Percentiles rank a stretch among this genome's conserved stretches.
Conservation (phyloP, 2,329 filamentous ascomycete genomes). For the Fusarium sp. region DNA sequence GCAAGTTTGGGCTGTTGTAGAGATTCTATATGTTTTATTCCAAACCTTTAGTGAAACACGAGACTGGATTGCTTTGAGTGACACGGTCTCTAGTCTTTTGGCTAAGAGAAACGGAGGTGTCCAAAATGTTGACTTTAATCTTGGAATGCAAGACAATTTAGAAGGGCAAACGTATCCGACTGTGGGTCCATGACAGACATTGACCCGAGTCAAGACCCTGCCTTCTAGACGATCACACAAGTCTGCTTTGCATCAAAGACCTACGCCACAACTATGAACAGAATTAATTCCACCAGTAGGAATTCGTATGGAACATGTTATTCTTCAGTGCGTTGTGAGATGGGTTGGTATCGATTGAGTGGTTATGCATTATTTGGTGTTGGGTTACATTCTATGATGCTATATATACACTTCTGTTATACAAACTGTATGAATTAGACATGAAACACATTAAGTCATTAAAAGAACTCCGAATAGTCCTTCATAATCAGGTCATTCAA, state of each 20-base stretch:
- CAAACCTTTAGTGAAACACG: not conserved
- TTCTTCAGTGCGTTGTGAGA: not conserved
- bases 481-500: not conserved
- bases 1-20: slow-evolving; percentile 25
- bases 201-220: not conserved
- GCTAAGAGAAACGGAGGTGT: too few relatives aligned
- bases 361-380: slow-evolving; percentile 10
- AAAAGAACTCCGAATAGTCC: not conserved
- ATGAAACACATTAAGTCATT: slow-evolving; percentile 40
- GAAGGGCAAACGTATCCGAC: not conserved
- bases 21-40: slow-evolving; percentile 8
- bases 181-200: not conserved
- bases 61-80: not conserved
- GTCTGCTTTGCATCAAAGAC: not conserved
- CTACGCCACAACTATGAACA: not conserved
- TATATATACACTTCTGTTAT: slow-evolving; percentile 11
- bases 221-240: not conserved
- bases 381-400: slow-evolving; percentile 21
- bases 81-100: not conserved
- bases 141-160: not conserved
- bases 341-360: not conserved
- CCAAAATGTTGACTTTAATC: not conserved
- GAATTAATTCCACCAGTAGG: not conserved
- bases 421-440: slow-evolving; percentile 16
- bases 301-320: not conserved